Evolutionary conservation across 2,329 filamentous ascomycete species (phyloP).

Genomic region (Aspergillus tubingensis): DNA sequence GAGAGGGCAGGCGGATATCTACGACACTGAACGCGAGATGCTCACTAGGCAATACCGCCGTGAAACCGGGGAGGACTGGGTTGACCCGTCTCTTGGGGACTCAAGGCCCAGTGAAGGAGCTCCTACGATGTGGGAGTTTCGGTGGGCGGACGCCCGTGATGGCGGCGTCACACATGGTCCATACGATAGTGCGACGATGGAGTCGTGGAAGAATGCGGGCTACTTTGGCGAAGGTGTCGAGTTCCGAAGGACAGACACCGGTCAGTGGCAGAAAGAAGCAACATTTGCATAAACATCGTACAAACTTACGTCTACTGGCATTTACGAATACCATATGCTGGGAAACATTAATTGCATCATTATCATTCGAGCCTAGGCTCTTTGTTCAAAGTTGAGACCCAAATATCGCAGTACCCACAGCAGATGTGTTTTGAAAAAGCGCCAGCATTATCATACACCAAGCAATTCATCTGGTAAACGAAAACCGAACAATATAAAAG

Average conservation of each 20-base stretch:
- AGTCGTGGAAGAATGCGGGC: constrained; percentile 84
- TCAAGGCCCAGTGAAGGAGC: constrained; percentile 35
- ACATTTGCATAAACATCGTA: constrained; percentile 52
- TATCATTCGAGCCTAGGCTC: constrained; percentile 22
- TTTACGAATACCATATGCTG: constrained; percentile 11
- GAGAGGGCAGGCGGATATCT: constrained; percentile 84
- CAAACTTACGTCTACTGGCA: constrained; percentile 11
- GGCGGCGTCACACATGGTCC: constrained; percentile 79
- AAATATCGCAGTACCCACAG: constrained; percentile 26
- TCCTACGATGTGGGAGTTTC: constrained; percentile 76
- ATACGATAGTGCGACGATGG: constrained; percentile 83
- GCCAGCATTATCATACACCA: constrained; percentile 44
- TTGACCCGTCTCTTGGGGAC: constrained; percentile 47
- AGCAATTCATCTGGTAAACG: constrained; percentile 33
- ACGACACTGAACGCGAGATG: constrained; percentile 82
- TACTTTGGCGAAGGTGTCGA: constrained; percentile 90
- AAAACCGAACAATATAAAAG: constrained; percentile 22
- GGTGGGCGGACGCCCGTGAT: constrained; percentile 87
- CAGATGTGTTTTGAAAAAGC: constrained; percentile 32
- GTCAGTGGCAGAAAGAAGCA: constrained; percentile 55
- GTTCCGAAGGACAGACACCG: constrained; percentile 63
- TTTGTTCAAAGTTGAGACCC: constrained; percentile 25
- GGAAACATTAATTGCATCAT: constrained; percentile 23
- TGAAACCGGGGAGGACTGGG: constrained; percentile 87
- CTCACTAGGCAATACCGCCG: constrained; percentile 79